Evolutionary conservation across 2,329 filamentous ascomycete species (phyloP).

Genomic region (Penicillium sp.): DNA sequence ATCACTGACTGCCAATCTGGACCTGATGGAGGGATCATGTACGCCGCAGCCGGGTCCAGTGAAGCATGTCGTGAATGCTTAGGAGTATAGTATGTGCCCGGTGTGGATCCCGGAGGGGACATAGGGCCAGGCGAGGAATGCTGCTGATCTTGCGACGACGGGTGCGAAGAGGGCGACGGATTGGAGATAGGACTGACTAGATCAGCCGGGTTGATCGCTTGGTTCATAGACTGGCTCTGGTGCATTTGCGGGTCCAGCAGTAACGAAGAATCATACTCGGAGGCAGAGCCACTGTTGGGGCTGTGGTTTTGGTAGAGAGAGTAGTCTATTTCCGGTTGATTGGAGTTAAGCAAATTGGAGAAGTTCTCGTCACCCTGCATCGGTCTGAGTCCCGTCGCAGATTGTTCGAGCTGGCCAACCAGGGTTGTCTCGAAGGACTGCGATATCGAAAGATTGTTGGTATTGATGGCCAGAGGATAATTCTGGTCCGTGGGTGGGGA

Average conservation of each 20-base stretch:
- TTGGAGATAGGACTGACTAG: slow-evolving; percentile 48
- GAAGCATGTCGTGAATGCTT: slow-evolving; percentile 61
- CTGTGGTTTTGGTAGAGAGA: slow-evolving; percentile 38
- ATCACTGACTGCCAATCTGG: slow-evolving; percentile 59
- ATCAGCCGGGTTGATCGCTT: slow-evolving; percentile 49
- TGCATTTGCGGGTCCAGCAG: slow-evolving; percentile 45
- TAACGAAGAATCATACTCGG: slow-evolving; percentile 41
- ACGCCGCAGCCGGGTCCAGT: slow-evolving; percentile 61
- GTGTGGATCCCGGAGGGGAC: slow-evolving; percentile 55
- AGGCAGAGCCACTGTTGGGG: slow-evolving; percentile 29
- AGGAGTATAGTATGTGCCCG: slow-evolving; percentile 53
- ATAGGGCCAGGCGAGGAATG: slow-evolving; percentile 55
- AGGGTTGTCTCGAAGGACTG: slow-evolving; percentile 41
- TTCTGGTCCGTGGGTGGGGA: slow-evolving; percentile 33
- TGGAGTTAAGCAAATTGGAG: slow-evolving; percentile 42
- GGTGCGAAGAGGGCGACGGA: slow-evolving; percentile 57
- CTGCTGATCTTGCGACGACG: slow-evolving; percentile 54
- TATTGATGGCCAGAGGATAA: slow-evolving; percentile 29
- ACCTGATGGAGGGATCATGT: slow-evolving; percentile 50
- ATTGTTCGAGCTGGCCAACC: slow-evolving; percentile 38
- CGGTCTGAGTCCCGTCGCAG: slow-evolving; percentile 25
- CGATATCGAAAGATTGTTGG: slow-evolving; percentile 33
- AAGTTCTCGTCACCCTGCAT: slow-evolving; percentile 38
- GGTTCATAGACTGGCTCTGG: slow-evolving; percentile 38
- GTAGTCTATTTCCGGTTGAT: slow-evolving; percentile 41